These are phyloP conservation scores for Scopulariopsis brevicaulis DNA, from an alignment of 2,329 filamentous ascomycete genomes.

Conservation along the genomic window DNA sequence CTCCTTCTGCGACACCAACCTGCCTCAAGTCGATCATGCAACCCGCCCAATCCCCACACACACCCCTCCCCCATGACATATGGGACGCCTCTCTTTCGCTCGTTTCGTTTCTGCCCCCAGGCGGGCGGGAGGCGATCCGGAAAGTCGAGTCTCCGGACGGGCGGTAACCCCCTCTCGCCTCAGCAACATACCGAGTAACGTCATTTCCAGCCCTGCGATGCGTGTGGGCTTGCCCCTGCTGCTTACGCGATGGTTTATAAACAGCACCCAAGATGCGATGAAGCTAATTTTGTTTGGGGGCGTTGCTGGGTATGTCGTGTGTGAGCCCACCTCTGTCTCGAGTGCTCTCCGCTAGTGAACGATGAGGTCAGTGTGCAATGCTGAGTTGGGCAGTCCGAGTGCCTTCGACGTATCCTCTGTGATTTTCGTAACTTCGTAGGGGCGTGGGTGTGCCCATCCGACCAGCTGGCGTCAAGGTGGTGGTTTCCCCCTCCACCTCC, in stretches of 20 bases:
- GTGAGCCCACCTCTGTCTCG: background rate
- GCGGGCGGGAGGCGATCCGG: background rate
- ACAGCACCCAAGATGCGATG: background rate
- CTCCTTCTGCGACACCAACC: background rate
- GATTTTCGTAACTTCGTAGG: too few relatives aligned
- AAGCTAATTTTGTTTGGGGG: background rate
- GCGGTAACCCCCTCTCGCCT: background rate
- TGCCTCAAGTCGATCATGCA: constrained; percentile 4
- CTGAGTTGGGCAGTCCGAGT: too few relatives aligned
- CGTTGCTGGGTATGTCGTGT: background rate
- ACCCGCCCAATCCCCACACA: background rate
- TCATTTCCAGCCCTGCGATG: background rate
- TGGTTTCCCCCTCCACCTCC: too few relatives aligned
- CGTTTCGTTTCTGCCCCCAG: background rate
- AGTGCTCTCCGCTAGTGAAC: background rate
- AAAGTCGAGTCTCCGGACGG: background rate
- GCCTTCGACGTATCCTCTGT: too few relatives aligned
- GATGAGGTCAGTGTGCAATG: background rate
- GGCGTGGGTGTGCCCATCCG: too few relatives aligned
- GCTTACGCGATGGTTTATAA: background rate
- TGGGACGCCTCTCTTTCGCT: background rate
- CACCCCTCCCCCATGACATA: background rate
- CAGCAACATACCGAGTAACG: background rate
- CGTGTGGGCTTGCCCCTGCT: background rate
- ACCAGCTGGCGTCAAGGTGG: too few relatives aligned